phyloP scores from a whole-genome alignment of 169 alveolate genomes.

The Blepharisma undulans region DNA sequence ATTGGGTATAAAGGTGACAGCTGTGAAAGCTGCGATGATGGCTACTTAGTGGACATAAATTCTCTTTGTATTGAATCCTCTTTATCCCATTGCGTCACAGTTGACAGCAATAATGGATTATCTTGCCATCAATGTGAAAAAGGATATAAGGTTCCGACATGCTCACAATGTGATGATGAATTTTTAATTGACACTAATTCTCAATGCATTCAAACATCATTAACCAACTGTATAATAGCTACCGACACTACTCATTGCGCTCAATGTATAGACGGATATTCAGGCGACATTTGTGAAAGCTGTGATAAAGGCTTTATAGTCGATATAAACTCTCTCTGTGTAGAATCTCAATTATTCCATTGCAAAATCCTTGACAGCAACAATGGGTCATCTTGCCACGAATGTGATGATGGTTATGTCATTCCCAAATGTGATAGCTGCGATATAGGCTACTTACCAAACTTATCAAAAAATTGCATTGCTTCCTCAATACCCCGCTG shows the following conservation, averaged over 20 bases:
- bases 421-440: not conserved
- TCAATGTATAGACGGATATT: not conserved
- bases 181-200: not conserved
- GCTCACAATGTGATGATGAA: not conserved
- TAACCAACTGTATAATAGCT: not conserved
- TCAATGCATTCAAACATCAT: not conserved
- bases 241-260: not conserved
- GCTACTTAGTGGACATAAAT: not conserved
- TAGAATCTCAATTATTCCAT: not conserved
- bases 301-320: not conserved
- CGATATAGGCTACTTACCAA: not conserved
- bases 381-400: not conserved
- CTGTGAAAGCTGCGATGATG: not conserved
- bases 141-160: not conserved
- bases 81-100: not conserved
- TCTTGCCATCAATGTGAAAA: not conserved
- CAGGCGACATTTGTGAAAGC: not conserved
- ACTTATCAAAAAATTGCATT: not conserved
- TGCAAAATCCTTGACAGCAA: not conserved
- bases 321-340: not conserved
- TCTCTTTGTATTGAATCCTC: not conserved
- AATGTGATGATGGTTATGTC: not conserved
- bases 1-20: not conserved
- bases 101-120: too few relatives aligned
- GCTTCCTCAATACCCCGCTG: not conserved